These are phyloP conservation scores for Pichia sp. DNA, from an alignment of 1,139 yeast genomes.

Conservation along the genomic window DNA sequence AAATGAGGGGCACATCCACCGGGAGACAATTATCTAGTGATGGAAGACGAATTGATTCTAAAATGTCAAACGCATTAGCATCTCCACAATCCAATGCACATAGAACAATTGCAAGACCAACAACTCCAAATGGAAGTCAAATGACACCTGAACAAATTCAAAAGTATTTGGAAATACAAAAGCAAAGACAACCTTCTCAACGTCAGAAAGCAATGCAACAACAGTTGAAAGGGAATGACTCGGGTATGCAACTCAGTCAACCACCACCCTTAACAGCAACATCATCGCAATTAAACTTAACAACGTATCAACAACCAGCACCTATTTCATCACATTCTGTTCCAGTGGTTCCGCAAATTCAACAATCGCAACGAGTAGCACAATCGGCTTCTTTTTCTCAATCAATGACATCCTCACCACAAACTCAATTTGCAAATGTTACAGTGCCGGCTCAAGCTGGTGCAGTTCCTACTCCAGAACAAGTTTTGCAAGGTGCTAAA, in stretches of 20 bases:
- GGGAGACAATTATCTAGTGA: constrained; percentile 27
- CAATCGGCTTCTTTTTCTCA: constrained; percentile 4
- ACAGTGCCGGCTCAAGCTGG: constrained; percentile 7
- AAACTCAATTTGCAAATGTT: not conserved
- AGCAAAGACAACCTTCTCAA: constrained; percentile 40
- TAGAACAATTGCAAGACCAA: constrained; percentile 26
- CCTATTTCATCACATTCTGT: constrained; percentile 1
- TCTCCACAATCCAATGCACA: constrained; percentile 7
- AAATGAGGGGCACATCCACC: constrained; percentile 31
- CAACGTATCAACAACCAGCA: constrained; percentile 2
- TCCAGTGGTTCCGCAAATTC: constrained; percentile 1
- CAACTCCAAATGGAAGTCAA: constrained; percentile 48
- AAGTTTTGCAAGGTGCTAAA: constrained; percentile 19
- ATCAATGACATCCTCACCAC: constrained; percentile 4
- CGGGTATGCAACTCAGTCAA: constrained; percentile 12
- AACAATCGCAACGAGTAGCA: constrained; percentile 4
- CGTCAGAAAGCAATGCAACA: constrained; percentile 15
- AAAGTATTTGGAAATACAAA: constrained; percentile 44
- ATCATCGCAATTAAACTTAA: constrained; percentile 2
- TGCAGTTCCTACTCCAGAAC: constrained; percentile 27
- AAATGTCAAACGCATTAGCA: constrained; percentile 7
- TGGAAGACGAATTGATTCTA: constrained; percentile 5
- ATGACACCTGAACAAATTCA: constrained; percentile 52
- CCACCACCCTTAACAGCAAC: constrained; percentile 2
- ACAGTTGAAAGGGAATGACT: constrained; percentile 28